phyloP scores from a whole-genome alignment of 768 basidiomycete genomes.

The Auricularia cornea region DNA sequence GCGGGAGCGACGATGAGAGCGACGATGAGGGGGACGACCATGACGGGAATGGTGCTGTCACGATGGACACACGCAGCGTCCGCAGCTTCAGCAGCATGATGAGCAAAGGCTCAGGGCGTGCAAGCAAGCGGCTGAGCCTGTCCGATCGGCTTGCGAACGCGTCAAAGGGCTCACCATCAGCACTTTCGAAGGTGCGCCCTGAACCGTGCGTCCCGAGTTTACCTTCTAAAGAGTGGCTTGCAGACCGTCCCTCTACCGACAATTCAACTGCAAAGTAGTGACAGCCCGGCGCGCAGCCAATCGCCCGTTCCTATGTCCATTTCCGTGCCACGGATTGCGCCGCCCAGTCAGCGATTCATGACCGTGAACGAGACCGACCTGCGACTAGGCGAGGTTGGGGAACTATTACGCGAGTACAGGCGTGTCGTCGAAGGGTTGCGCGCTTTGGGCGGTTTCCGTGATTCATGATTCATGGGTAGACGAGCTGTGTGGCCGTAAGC shows the following conservation, averaged over 20 bases:
- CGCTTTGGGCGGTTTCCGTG: constrained; percentile 48
- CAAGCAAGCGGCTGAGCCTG: constrained; percentile 53
- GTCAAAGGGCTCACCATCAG: constrained; percentile 35
- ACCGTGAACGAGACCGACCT: constrained; percentile 71
- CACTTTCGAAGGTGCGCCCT: constrained; percentile 6
- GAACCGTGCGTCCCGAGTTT: constrained; percentile 6
- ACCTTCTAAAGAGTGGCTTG: not conserved
- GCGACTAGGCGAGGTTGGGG: constrained; percentile 68
- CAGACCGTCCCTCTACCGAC: not conserved
- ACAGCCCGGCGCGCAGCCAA: not conserved
- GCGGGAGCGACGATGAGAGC: constrained; percentile 20
- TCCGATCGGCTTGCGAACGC: constrained; percentile 77
- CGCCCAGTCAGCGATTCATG: constrained; percentile 63
- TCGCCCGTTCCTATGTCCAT: constrained; percentile 26
- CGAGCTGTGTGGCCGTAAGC: too few relatives aligned
- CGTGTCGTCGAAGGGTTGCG: constrained; percentile 63
- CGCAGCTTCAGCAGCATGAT: constrained; percentile 85
- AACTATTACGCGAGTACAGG: constrained; percentile 75
- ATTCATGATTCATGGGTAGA: too few relatives aligned
- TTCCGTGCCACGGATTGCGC: constrained; percentile 37
- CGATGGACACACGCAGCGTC: constrained; percentile 65
- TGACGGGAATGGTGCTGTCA: constrained; percentile 27
- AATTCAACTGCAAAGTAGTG: constrained; percentile 1
- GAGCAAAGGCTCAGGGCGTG: constrained; percentile 33
- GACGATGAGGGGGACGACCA: constrained; percentile 26